Evolutionary conservation across 148 eudicot species (phyloP).

Genomic region (Fallopia convolvulus): DNA sequence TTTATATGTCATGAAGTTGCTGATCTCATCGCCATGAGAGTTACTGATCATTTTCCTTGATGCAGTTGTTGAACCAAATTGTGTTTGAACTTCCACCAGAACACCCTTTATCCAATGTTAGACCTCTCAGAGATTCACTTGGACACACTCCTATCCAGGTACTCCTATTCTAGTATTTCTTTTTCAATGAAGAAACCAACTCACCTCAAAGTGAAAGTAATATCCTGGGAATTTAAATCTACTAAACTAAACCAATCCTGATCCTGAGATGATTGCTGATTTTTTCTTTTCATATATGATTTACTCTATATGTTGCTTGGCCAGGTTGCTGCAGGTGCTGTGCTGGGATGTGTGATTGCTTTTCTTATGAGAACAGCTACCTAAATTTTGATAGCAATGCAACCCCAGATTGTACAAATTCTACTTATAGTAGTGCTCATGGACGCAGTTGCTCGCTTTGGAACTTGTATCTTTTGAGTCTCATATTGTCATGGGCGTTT

Average conservation of each 20-base stretch:
- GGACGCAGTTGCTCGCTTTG: neutral
- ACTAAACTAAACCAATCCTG: neutral
- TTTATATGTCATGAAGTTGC: neutral
- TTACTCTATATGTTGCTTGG: neutral
- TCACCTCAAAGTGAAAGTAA: too few relatives aligned
- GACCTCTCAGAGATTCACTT: conserved; percentile 58
- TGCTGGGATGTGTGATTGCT: conserved; percentile 30
- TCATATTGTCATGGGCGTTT: neutral
- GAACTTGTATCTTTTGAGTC: neutral
- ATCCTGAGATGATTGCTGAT: neutral
- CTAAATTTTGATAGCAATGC: neutral
- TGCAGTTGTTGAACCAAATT: conserved; percentile 68
- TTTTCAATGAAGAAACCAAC: neutral
- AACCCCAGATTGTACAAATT: neutral
- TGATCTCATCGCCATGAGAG: neutral
- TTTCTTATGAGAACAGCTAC: conserved; percentile 27
- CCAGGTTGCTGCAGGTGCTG: conserved; percentile 45
- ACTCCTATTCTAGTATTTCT: neutral
- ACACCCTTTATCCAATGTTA: conserved; percentile 44
- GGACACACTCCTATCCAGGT: conserved; percentile 64
- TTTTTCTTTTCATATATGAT: neutral
- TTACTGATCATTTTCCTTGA: neutral
- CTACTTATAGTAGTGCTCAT: neutral
- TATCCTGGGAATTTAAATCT: neutral
- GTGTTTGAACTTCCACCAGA: conserved; percentile 56